Percentiles rank a stretch among this genome's conserved stretches.
Conservation (phyloP, 352 stramenopile genomes). For the Phytophthora ramorum region DNA sequence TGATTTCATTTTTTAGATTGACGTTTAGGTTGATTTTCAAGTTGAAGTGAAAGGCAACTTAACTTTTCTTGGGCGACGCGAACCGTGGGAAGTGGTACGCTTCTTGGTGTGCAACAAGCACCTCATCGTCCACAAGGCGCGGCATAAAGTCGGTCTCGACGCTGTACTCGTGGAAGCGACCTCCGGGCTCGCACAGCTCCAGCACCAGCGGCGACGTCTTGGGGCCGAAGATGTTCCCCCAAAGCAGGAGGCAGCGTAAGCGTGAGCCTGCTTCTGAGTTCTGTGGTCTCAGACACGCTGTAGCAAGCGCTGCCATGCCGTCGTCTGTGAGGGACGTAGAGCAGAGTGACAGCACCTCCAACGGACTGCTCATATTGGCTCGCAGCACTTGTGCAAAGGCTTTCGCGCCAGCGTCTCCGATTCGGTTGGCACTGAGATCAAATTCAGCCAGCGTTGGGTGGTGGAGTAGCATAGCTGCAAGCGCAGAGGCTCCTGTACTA, state of each 20-base stretch:
- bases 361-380: conserved; percentile 43
- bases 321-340: conserved; percentile 70
- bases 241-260: conserved; percentile 62
- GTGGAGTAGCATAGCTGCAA: conserved; percentile 63
- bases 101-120: conserved; percentile 68
- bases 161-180: conserved; percentile 42
- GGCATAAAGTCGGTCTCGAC: conserved; percentile 71
- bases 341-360: conserved; percentile 57
- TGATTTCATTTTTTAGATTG: background rate
- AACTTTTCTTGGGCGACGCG: conserved; percentile 44
- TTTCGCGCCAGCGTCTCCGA: conserved; percentile 57
- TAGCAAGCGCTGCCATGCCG: conserved; percentile 46
- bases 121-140: conserved; percentile 32
- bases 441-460: conserved; percentile 60
- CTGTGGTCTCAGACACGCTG: conserved; percentile 49
- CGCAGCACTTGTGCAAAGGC: conserved; percentile 66
- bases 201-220: conserved; percentile 43
- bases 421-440: conserved; percentile 72
- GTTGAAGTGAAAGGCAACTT: conserved; percentile 19
- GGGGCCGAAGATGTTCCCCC: conserved; percentile 74
- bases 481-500: conserved; percentile 53
- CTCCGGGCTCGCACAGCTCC: conserved; percentile 43
- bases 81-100: conserved; percentile 40
- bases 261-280: conserved; percentile 27
- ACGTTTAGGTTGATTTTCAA: conserved; percentile 1